Conservation (phyloP, 2,329 filamentous ascomycete genomes). For the Paecilomyces variotii region DNA sequence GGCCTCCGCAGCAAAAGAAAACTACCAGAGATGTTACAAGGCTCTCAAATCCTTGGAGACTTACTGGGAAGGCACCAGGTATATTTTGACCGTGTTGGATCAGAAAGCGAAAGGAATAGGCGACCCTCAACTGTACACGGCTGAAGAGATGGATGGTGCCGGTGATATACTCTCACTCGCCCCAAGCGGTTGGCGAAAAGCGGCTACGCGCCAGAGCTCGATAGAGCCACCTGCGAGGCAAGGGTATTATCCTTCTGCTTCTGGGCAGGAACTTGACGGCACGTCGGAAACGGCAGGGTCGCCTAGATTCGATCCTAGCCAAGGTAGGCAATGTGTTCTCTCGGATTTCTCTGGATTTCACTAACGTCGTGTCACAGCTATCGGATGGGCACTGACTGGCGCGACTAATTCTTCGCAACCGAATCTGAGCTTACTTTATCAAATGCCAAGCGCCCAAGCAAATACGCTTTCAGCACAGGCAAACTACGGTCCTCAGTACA, state of each 20-base stretch:
- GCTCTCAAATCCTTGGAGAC: slow-evolving; percentile 70
- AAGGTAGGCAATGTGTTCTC: slow-evolving; percentile 34
- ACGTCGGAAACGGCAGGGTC: slow-evolving; percentile 28
- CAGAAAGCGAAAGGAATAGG: slow-evolving; percentile 82
- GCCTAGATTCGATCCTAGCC: slow-evolving; percentile 42
- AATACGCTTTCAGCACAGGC: slow-evolving; percentile 17
- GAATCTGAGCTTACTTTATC: slow-evolving; percentile 73
- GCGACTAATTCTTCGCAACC: slow-evolving; percentile 80
- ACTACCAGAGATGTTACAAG: slow-evolving; percentile 81
- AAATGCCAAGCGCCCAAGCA: slow-evolving; percentile 41
- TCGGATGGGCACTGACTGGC: slow-evolving; percentile 82
- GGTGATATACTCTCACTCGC: slow-evolving; percentile 48
- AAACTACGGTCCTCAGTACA: slow-evolving; percentile 22
- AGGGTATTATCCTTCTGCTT: slow-evolving; percentile 11
- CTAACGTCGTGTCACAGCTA: slow-evolving; percentile 43
- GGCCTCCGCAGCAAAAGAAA: slow-evolving; percentile 73
- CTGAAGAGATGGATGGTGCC: slow-evolving; percentile 70
- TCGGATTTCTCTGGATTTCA: slow-evolving; percentile 6
- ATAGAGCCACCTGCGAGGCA: slow-evolving; percentile 12
- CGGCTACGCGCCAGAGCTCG: slow-evolving; percentile 24
- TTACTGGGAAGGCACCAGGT: slow-evolving; percentile 81
- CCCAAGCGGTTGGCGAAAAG: slow-evolving; percentile 42
- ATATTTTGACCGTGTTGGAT: slow-evolving; percentile 77
- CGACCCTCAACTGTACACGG: slow-evolving; percentile 59
- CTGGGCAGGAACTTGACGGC: slow-evolving; percentile 17